Evolutionary conservation across 768 basidiomycete species (phyloP).

Genomic region (Suillus occidentalis): DNA sequence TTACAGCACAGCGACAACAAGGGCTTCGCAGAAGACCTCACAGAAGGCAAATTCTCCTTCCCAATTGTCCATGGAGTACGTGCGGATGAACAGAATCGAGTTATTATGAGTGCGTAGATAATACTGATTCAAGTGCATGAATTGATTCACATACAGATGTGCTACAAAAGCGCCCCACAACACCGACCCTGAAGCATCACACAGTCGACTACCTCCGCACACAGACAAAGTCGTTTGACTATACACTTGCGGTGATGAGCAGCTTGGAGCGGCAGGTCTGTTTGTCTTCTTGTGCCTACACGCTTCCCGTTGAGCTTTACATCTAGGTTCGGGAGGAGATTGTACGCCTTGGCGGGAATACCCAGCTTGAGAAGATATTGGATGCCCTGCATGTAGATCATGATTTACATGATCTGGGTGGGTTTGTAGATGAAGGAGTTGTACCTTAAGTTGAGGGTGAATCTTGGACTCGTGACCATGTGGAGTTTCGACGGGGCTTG

Average conservation of each 20-base stretch:
- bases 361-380: conserved; percentile 56
- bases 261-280: conserved; percentile 59
- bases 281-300: neutral
- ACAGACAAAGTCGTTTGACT: conserved; percentile 81
- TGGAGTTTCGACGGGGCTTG: neutral
- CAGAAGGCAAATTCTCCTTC: conserved; percentile 82
- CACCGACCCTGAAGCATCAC: conserved; percentile 79
- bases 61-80: conserved; percentile 79
- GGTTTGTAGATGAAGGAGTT: conserved; percentile 1
- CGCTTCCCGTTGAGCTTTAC: neutral
- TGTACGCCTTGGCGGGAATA: conserved; percentile 73
- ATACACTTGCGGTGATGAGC: conserved; percentile 71
- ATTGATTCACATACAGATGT: conserved; percentile 56
- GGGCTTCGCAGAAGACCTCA: conserved; percentile 72
- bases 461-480: neutral
- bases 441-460: neutral
- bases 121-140: neutral
- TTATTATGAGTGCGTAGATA: conserved; percentile 71
- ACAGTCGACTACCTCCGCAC: conserved; percentile 77
- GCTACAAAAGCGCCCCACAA: conserved; percentile 86
- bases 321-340: conserved; percentile 61
- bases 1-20: conserved; percentile 63
- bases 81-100: conserved; percentile 72
- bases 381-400: conserved; percentile 47
- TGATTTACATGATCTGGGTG: conserved; percentile 7